phyloP scores from a whole-genome alignment of 2,329 filamentous ascomycete genomes.

The Trichoderma gracile region DNA sequence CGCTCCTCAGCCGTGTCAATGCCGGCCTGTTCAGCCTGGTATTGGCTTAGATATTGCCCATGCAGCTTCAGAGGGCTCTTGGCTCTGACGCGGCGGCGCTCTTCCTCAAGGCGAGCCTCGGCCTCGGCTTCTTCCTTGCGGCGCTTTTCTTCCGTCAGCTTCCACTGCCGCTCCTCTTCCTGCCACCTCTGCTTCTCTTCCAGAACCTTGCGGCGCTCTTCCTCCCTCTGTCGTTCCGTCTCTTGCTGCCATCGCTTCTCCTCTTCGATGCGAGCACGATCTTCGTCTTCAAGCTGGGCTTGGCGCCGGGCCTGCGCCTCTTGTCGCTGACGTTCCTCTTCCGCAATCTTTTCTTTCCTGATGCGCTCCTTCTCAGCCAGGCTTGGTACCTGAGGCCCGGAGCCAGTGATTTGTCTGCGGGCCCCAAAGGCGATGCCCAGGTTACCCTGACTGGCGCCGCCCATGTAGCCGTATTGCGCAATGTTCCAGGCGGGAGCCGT shows the following conservation, averaged over 20 bases:
- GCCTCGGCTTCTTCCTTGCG: conserved; percentile 72
- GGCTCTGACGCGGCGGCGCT: conserved; percentile 62
- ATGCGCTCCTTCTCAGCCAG: conserved; percentile 79
- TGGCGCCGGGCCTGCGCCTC: conserved; percentile 55
- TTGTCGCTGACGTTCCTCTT: conserved; percentile 59
- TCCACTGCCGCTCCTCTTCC: conserved; percentile 75
- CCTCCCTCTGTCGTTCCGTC: conserved; percentile 58
- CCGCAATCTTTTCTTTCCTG: conserved; percentile 57
- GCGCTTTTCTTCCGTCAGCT: conserved; percentile 70
- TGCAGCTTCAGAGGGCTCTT: conserved; percentile 69
- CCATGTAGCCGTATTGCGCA: conserved; percentile 97
- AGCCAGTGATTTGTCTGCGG: conserved; percentile 86
- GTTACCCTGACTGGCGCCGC: conserved; percentile 93
- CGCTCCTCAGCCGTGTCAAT: conserved; percentile 49
- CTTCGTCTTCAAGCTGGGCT: conserved; percentile 55
- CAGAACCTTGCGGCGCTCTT: conserved; percentile 61
- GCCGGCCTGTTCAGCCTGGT: conserved; percentile 66
- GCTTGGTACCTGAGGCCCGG: conserved; percentile 75
- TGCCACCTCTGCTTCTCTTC: conserved; percentile 75
- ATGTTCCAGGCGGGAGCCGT: conserved; percentile 97
- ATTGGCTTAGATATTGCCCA: conserved; percentile 85
- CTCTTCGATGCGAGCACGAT: conserved; percentile 61
- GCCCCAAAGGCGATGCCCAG: conserved; percentile 91
- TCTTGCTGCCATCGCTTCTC: conserved; percentile 68
- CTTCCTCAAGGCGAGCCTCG: conserved; percentile 65